Base-by-base conservation (phyloP, 2,329 filamentous ascomycete genomes). In the Verticillium dahliae region DNA sequence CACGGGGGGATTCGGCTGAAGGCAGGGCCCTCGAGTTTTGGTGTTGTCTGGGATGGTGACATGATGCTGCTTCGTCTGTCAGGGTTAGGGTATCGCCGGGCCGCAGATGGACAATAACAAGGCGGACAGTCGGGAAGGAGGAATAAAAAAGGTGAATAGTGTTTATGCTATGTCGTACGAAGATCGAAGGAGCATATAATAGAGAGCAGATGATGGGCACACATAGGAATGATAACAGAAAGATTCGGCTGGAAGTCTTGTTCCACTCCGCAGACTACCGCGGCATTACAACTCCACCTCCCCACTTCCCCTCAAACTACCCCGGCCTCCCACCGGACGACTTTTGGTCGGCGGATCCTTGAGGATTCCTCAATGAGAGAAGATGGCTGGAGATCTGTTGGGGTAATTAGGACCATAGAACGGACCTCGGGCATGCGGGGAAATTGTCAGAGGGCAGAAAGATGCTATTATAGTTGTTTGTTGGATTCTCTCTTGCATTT, bases 1-100 rank as follows among this genome's bases (percentile, higher is more conserved):
- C 67, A 69, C 34, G 65, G 67, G 1, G 70, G 70, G 31, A 71
- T 67, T 54, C 70, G 70, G 14, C 41, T 59, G 57, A 71, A 72
- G 22, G 70, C 69, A 13, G 69, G 69, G 57, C 70, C 69, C 27
- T 69, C 60, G 38, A 69, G 56, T 33, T 33, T 60, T 13, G 59
- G 54, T 15, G 58, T 62, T 6, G 56, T 22, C 37, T 58, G 59
- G n/a, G 50, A 27, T 0, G 35, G 10, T n/a, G 60, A 57, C 41
- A 57, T 62, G 45, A 11, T 33, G 22, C n/a, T 39, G 6, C 15
- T 18, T 31, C 27, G 27, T 31, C 5, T 31, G 4, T 31, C 27
- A 31, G 27, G 27, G 27, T 31, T 31, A 31, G 27, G 27, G 27
- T 31, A 31, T 31, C 2, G 27, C 5, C 5, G 27, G 27, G 27